A percentile compares a stretch with the other conserved stretches of the same genome.
Conservation (phyloP, 164 flowering plant genomes). For the Umbilicus rupestris region DNA sequence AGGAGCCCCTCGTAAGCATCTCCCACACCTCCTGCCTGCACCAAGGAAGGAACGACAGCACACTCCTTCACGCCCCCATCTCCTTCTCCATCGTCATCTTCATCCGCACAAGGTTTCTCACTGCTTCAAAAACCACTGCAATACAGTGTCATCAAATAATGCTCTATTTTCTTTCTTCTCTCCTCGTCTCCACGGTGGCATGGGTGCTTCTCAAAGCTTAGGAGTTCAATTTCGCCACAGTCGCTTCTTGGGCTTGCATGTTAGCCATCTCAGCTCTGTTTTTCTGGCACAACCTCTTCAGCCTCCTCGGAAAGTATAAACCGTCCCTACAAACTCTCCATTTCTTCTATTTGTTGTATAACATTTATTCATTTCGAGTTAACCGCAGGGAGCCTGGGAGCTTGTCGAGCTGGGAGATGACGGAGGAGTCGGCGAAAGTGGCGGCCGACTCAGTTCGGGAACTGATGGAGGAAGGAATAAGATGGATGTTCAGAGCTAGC, state of each 20-base stretch:
- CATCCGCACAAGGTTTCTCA: not conserved
- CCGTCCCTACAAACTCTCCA: no score
- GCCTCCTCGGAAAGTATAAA: constrained; percentile 35
- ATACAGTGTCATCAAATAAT: no score
- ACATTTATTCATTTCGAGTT: not conserved
- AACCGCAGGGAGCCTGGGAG: constrained; percentile 27
- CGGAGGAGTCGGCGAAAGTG: constrained; percentile 20
- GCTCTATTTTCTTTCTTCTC: not conserved
- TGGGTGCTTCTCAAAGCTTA: constrained; percentile 42
- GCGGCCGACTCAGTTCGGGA: constrained; percentile 8
- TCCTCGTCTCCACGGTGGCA: constrained; percentile 21
- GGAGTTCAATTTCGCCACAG: constrained; percentile 37
- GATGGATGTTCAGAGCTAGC: constrained; percentile 34
- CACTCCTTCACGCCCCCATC: not conserved
- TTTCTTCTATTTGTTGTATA: no score
- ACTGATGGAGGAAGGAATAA: constrained; percentile 19
- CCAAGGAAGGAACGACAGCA: no score
- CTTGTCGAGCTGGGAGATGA: constrained; percentile 21
- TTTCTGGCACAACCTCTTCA: constrained; percentile 26
- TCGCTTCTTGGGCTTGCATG: constrained; percentile 38
- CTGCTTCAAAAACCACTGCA: not conserved
- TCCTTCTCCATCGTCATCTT: not conserved
- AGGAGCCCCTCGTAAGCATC: no score
- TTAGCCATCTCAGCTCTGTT: constrained; percentile 22
- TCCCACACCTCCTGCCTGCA: no score